A percentile compares a stretch with the other conserved stretches of the same genome.
These are phyloP conservation scores for Cymbopogon citratus DNA, from an alignment of 176 grass and related monocot species.

Conservation along the genomic window DNA sequence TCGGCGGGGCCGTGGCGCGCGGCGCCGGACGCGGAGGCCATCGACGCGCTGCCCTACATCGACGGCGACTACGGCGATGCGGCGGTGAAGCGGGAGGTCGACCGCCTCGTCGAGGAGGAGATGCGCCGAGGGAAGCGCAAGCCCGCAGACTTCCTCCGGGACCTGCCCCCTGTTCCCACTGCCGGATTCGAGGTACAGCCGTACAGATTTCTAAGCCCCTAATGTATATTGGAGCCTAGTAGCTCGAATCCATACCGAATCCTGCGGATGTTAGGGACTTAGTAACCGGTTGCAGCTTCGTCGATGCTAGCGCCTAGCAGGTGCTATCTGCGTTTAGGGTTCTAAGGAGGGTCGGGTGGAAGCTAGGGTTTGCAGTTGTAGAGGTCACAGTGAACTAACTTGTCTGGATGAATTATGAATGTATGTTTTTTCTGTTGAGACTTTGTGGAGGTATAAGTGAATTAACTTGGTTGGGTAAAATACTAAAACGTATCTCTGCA, in stretches of 20 bases:
- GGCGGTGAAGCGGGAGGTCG: constrained; percentile 77
- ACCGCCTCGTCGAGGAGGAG: constrained; percentile 90
- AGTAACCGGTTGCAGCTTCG: background rate
- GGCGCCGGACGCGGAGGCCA: constrained; percentile 58
- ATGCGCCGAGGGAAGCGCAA: constrained; percentile 67
- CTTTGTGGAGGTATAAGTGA: background rate
- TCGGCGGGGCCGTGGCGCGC: constrained; percentile 36
- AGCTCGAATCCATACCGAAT: background rate
- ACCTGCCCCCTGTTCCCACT: constrained; percentile 65
- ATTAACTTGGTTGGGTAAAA: too few species aligned
- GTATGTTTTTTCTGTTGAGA: background rate
- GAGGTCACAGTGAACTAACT: background rate
- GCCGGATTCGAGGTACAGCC: constrained; percentile 54
- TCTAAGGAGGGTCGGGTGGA: background rate
- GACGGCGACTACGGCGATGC: constrained; percentile 89
- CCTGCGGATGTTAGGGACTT: background rate
- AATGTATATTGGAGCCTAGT: background rate
- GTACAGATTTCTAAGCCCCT: constrained; percentile 2
- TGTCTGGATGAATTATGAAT: background rate
- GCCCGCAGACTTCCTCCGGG: constrained; percentile 89
- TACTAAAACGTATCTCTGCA: too few species aligned
- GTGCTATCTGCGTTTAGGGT: background rate
- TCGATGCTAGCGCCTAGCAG: too few species aligned
- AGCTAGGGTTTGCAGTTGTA: constrained; percentile 11
- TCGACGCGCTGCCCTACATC: constrained; percentile 96